Percentiles rank a stretch among this genome's conserved stretches.
Evolutionary conservation across 768 basidiomycete genomes (phyloP).

Genomic region (Dacryopinax primogenitus): DNA sequence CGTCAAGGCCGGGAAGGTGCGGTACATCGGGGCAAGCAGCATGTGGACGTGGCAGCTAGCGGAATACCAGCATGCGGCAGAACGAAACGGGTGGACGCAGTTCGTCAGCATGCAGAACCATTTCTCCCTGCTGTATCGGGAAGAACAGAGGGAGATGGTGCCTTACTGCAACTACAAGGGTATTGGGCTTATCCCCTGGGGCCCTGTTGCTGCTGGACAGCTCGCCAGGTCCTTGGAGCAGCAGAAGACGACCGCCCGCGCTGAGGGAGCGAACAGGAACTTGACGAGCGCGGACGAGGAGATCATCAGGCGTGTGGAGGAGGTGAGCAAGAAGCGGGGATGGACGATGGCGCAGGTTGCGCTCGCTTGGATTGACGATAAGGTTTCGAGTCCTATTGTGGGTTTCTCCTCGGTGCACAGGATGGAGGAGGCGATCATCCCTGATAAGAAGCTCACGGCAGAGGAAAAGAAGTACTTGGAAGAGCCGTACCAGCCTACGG

Average conservation of each 20-base stretch:
- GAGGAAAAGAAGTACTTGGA: conserved; percentile 26
- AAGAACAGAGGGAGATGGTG: conserved; percentile 20
- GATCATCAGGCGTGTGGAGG: conserved; percentile 25
- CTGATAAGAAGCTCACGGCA: conserved; percentile 20
- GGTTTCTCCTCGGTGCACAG: conserved; percentile 29
- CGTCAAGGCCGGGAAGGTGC: conserved; percentile 37
- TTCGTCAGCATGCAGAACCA: conserved; percentile 22
- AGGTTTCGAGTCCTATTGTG: conserved; percentile 34
- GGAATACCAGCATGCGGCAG: conserved; percentile 17
- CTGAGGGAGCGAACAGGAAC: not conserved
- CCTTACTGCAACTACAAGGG: conserved; percentile 33
- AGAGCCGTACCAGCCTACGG: conserved; percentile 19
- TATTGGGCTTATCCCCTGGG: conserved; percentile 48
- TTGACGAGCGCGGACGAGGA: conserved; percentile 4
- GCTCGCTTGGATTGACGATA: conserved; percentile 30
- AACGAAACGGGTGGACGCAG: conserved; percentile 13
- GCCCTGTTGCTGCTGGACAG: conserved; percentile 37
- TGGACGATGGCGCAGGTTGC: conserved; percentile 35
- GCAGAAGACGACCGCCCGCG: conserved; percentile 9
- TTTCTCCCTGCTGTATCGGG: conserved; percentile 18
- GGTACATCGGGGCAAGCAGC: conserved; percentile 37
- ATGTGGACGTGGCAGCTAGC: conserved; percentile 34
- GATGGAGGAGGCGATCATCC: conserved; percentile 25
- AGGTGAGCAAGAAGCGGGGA: conserved; percentile 29
- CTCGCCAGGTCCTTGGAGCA: conserved; percentile 25